Conservation (phyloP, 768 basidiomycete species). For the Piloderma croceum region DNA sequence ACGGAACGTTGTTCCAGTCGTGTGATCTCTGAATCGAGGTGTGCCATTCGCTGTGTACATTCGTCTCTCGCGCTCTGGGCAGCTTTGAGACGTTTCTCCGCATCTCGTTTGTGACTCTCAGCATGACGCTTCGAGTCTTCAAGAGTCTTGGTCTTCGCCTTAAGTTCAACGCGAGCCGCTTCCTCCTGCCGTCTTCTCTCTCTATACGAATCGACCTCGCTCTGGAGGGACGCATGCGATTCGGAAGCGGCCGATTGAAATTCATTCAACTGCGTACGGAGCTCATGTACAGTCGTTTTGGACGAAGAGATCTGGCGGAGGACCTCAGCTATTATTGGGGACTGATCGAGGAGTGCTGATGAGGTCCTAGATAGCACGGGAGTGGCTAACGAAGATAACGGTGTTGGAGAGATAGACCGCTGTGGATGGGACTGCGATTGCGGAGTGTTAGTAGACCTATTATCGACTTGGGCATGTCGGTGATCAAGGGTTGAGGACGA, state of each 20-base stretch:
- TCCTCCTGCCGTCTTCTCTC: conserved; percentile 82
- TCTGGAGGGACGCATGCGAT: conserved; percentile 61
- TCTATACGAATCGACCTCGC: conserved; percentile 68
- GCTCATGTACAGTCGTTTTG: conserved; percentile 57
- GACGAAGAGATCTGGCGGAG: conserved; percentile 64
- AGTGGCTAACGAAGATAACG: conserved; percentile 4
- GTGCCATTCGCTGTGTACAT: conserved; percentile 50
- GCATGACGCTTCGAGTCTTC: conserved; percentile 85
- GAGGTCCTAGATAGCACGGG: conserved; percentile 23
- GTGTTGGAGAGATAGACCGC: no score
- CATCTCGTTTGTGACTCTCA: conserved; percentile 75
- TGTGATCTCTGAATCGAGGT: conserved; percentile 57
- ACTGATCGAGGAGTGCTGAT: conserved; percentile 52
- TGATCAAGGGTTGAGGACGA: no score
- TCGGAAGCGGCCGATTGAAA: conserved; percentile 50
- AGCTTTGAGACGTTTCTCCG: conserved; percentile 81
- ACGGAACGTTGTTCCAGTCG: conserved; percentile 47
- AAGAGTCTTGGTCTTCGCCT: conserved; percentile 73
- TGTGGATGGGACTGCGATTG: conserved; percentile 8
- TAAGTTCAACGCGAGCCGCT: conserved; percentile 66
- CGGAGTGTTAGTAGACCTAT: conserved; percentile 9
- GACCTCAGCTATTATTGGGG: conserved; percentile 68
- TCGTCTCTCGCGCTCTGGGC: conserved; percentile 60
- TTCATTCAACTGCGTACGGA: conserved; percentile 65
- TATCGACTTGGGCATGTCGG: not conserved